These are phyloP conservation scores for Aspergillus proliferans DNA, from an alignment of 2,329 filamentous ascomycete species.

Conservation along the genomic window DNA sequence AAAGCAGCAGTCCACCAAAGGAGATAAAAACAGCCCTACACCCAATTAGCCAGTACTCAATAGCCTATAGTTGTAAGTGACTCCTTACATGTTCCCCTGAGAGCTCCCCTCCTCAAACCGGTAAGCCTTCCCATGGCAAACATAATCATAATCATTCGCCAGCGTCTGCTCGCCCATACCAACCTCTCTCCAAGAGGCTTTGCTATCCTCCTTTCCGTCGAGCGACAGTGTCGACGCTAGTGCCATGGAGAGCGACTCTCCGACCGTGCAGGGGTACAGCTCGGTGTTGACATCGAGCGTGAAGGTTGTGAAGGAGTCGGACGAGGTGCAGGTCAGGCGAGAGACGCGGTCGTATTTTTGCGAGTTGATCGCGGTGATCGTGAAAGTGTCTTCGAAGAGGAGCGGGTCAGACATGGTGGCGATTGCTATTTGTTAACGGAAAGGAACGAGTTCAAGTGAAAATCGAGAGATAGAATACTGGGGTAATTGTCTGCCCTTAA, in stretches of 20 bases:
- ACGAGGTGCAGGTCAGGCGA: slow-evolving; percentile 70
- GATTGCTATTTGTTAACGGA: slow-evolving; percentile 20
- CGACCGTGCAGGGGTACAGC: slow-evolving; percentile 69
- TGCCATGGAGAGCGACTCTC: slow-evolving; percentile 73
- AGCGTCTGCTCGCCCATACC: slow-evolving; percentile 53
- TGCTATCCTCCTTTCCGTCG: slow-evolving; percentile 71
- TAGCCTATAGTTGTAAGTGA: not conserved
- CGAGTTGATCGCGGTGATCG: slow-evolving; percentile 68
- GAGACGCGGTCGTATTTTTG: slow-evolving; percentile 94
- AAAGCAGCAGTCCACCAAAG: slow-evolving; percentile 86
- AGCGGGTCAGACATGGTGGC: slow-evolving; percentile 71
- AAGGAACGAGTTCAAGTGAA: not conserved
- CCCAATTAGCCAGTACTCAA: slow-evolving; percentile 7
- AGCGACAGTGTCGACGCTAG: slow-evolving; percentile 79
- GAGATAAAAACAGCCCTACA: slow-evolving; percentile 85
- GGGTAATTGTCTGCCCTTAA: not conserved
- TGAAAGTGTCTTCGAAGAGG: slow-evolving; percentile 91
- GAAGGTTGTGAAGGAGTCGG: slow-evolving; percentile 68
- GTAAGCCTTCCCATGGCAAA: slow-evolving; percentile 48
- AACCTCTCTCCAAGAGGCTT: slow-evolving; percentile 68
- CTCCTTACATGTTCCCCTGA: slow-evolving; percentile 75
- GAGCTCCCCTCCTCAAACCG: slow-evolving; percentile 51
- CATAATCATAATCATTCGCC: slow-evolving; percentile 47
- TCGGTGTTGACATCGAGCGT: slow-evolving; percentile 91
- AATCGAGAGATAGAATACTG: not conserved